These are phyloP conservation scores for Capronia coronata DNA, from an alignment of 2,329 filamentous ascomycete species.

Conservation along the genomic window DNA sequence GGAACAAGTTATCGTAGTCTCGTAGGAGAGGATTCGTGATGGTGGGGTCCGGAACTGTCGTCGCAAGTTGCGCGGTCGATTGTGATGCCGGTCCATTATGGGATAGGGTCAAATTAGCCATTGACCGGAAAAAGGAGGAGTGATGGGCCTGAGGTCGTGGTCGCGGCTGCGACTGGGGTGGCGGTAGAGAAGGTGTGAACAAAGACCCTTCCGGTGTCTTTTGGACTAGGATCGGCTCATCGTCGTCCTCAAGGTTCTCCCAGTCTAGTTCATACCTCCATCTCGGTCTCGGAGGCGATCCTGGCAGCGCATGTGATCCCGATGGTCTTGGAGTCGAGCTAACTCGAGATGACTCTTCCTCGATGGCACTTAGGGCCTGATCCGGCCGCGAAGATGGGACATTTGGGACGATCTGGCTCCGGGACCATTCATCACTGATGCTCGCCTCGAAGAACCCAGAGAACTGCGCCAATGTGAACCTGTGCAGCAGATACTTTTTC, in stretches of 20 bases:
- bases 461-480: slow-evolving; percentile 78
- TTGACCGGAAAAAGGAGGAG: slow-evolving; percentile 74
- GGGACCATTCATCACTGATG: slow-evolving; percentile 71
- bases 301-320: slow-evolving; percentile 11
- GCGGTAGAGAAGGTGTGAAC: slow-evolving; percentile 26
- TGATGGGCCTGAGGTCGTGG: slow-evolving; percentile 57
- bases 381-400: slow-evolving; percentile 28
- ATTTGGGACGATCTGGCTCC: slow-evolving; percentile 28
- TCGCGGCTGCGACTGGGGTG: slow-evolving; percentile 46
- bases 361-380: slow-evolving; percentile 50
- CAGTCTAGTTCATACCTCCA: slow-evolving; percentile 89
- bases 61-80: slow-evolving; percentile 48
- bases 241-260: slow-evolving; percentile 58
- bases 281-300: slow-evolving; percentile 48
- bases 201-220: slow-evolving; percentile 40
- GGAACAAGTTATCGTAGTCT: slow-evolving; percentile 93
- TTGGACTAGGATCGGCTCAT: slow-evolving; percentile 80
- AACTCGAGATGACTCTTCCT: slow-evolving; percentile 41
- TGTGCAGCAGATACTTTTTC: slow-evolving; percentile 79
- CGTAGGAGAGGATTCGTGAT: slow-evolving; percentile 66
- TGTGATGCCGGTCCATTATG: slow-evolving; percentile 39
- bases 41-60: slow-evolving; percentile 53
- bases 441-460: slow-evolving; percentile 91
- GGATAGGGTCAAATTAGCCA: slow-evolving; percentile 64
- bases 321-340: slow-evolving; percentile 6